Conservation (phyloP, 148 eudicot genomes). For the Suaeda aralocaspica region DNA sequence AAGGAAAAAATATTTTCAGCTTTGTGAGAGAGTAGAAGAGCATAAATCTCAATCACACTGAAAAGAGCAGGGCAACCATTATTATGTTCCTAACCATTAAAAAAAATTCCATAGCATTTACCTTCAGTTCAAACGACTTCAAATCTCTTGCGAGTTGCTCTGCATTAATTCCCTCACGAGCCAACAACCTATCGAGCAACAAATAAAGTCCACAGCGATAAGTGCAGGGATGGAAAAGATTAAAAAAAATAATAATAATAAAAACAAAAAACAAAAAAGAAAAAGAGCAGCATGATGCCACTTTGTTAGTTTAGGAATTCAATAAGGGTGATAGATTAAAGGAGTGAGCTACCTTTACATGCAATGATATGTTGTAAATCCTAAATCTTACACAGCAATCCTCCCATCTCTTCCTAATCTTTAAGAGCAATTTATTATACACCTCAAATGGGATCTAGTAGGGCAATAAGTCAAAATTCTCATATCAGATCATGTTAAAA, state of each 20-base stretch:
- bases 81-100: not conserved
- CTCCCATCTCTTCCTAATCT: not conserved
- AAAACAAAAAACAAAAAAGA: not conserved
- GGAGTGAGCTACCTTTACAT: no score
- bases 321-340: no score
- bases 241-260: not conserved
- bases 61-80: not conserved
- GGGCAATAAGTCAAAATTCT: not conserved
- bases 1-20: not conserved
- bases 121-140: constrained; percentile 91
- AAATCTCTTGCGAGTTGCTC: constrained; percentile 96
- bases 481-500: not conserved
- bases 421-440: not conserved
- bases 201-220: constrained; percentile 2
- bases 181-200: constrained; percentile 58
- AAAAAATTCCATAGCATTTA: constrained; percentile 20
- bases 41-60: constrained; percentile 3
- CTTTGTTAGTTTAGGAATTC: no score
- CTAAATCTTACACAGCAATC: not conserved
- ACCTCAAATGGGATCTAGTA: not conserved
- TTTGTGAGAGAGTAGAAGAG: not conserved
- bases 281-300: not conserved
- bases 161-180: constrained; percentile 94
- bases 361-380: not conserved
- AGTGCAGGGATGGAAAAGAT: not conserved